Percentiles rank a stretch among this genome's conserved stretches.
phyloP scores from a whole-genome alignment of 495 filamentous ascomycete genomes.

The Paragyromitra xinjiangensis region DNA sequence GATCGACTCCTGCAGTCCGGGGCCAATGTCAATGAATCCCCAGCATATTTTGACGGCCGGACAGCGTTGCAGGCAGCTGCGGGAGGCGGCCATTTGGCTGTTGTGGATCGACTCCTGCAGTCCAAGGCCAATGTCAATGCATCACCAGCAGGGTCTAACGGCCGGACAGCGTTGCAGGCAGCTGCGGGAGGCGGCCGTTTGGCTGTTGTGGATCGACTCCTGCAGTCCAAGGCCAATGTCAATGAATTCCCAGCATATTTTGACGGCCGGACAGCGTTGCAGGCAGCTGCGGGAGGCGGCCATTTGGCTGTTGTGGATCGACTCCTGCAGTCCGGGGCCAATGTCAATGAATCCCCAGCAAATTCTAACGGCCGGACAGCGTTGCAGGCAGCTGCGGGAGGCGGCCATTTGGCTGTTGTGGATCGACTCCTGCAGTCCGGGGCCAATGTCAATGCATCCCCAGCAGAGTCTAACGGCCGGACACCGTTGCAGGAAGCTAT shows the following conservation, averaged over 20 bases:
- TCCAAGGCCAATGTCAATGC: constrained; percentile 8
- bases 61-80: constrained; percentile 53
- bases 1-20: constrained; percentile 6
- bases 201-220: neutral
- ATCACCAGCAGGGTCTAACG: neutral
- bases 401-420: too few relatives aligned
- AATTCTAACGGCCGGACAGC: too few relatives aligned
- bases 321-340: neutral
- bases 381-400: too few relatives aligned
- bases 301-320: constrained; percentile 25
- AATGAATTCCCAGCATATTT: neutral
- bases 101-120: constrained; percentile 18
- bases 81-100: constrained; percentile 23
- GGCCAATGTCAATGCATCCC: neutral
- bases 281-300: constrained; percentile 6
- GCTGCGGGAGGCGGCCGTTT: neutral
- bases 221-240: neutral
- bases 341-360: too few relatives aligned
- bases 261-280: neutral
- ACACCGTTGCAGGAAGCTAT: constrained; percentile 10
- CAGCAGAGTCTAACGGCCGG: neutral
- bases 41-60: too few relatives aligned
- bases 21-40: constrained; percentile 58
- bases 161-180: neutral
- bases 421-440: too few relatives aligned